Conservation (phyloP, 2,329 filamentous ascomycete species). For the Clonostachys sp. region DNA sequence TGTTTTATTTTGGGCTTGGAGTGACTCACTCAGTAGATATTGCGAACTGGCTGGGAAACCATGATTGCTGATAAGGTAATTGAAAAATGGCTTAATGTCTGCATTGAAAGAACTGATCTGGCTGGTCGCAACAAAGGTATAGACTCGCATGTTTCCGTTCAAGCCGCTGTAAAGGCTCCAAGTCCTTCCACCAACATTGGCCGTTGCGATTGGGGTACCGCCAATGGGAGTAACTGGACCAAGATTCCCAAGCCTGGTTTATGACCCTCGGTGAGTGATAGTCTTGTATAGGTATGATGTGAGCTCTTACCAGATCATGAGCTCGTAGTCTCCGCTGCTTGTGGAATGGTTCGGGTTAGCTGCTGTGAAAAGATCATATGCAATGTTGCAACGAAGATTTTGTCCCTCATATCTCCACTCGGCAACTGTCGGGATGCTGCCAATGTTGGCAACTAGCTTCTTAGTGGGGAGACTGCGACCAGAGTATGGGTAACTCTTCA, state of each 20-base stretch:
- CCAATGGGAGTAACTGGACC: slow-evolving; percentile 11
- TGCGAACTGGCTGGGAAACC: slow-evolving; percentile 38
- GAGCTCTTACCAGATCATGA: slow-evolving; percentile 50
- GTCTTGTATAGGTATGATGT: not conserved
- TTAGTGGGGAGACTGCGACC: slow-evolving; percentile 9
- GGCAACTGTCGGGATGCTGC: slow-evolving; percentile 22
- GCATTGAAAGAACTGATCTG: slow-evolving; percentile 44
- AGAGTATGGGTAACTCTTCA: slow-evolving; percentile 33
- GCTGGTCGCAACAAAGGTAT: slow-evolving; percentile 39
- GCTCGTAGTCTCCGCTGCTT: slow-evolving; percentile 44
- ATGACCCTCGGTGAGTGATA: not conserved
- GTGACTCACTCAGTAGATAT: slow-evolving; percentile 35
- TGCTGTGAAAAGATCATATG: slow-evolving; percentile 56
- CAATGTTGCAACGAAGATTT: slow-evolving; percentile 43
- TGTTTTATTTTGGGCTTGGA: slow-evolving; percentile 20
- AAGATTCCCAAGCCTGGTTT: slow-evolving; percentile 10
- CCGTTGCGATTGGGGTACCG: slow-evolving; percentile 39
- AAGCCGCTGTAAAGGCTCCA: slow-evolving; percentile 55
- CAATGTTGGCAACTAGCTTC: slow-evolving; percentile 21
- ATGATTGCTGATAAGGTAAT: slow-evolving; percentile 39
- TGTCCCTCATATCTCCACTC: slow-evolving; percentile 22
- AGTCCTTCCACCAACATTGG: slow-evolving; percentile 43
- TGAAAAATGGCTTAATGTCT: slow-evolving; percentile 54
- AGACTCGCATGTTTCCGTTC: slow-evolving; percentile 57
- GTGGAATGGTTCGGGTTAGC: slow-evolving; percentile 28